A percentile compares a stretch with the other conserved stretches of the same genome.
These are phyloP conservation scores for Phytophthora citrophthora DNA, from an alignment of 352 stramenopile genomes.

Conservation along the genomic window DNA sequence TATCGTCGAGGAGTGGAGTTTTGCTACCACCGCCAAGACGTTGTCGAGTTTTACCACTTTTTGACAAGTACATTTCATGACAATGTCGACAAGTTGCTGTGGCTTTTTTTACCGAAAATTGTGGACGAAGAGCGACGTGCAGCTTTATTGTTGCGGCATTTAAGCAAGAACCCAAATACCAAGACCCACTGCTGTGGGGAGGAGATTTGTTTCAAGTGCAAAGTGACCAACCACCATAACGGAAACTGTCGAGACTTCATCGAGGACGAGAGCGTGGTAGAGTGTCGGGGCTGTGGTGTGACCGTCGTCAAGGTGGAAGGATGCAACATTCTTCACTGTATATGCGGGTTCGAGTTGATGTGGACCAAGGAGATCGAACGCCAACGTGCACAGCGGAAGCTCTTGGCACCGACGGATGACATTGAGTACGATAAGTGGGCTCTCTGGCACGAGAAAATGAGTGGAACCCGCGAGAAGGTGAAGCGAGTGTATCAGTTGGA, in stretches of 20 bases:
- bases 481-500: too few species aligned
- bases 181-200: slow-evolving; percentile 51
- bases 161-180: slow-evolving; percentile 53
- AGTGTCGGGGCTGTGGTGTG: slow-evolving; percentile 61
- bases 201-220: slow-evolving; percentile 72
- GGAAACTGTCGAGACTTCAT: slow-evolving; percentile 60
- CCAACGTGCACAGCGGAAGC: slow-evolving; percentile 55
- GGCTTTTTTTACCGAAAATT: slow-evolving; percentile 44
- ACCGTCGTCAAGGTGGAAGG: slow-evolving; percentile 73
- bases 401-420: slow-evolving; percentile 43
- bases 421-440: slow-evolving; percentile 37
- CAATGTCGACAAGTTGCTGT: slow-evolving; percentile 34
- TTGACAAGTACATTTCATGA: slow-evolving; percentile 31
- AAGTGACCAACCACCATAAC: slow-evolving; percentile 47
- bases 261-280: slow-evolving; percentile 57
- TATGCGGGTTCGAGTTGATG: slow-evolving; percentile 59
- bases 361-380: slow-evolving; percentile 58
- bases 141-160: slow-evolving; percentile 52
- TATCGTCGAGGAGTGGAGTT: slow-evolving; percentile 32
- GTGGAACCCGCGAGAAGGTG: slow-evolving; percentile 35
- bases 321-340: slow-evolving; percentile 54
- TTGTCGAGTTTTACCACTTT: slow-evolving; percentile 43
- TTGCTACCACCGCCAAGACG: slow-evolving; percentile 46
- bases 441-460: slow-evolving; percentile 35
- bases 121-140: slow-evolving; percentile 63